Conservation (phyloP, 2,329 filamentous ascomycete species). For the Ploettnerulaceae sp. region DNA sequence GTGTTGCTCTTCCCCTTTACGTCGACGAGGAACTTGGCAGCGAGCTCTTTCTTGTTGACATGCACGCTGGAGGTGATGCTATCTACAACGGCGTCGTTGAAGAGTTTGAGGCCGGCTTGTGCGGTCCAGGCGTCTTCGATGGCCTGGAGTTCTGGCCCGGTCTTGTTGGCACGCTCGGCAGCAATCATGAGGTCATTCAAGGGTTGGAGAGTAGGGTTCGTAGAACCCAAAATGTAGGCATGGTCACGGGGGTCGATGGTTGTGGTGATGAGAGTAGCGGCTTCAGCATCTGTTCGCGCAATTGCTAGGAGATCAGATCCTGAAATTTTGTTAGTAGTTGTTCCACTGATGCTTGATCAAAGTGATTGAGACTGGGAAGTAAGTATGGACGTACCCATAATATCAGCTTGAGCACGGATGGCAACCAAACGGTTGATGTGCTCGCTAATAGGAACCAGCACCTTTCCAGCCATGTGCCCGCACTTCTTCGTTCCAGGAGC, state of each 20-base stretch:
- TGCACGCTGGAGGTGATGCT: slow-evolving; percentile 66
- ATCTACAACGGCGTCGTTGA: slow-evolving; percentile 83
- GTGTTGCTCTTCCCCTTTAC: slow-evolving; percentile 79
- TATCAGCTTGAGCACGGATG: slow-evolving; percentile 95
- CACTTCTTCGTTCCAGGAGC: slow-evolving; percentile 99
- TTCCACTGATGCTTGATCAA: background rate
- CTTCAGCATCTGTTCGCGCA: slow-evolving; percentile 94
- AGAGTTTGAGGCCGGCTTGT: slow-evolving; percentile 77
- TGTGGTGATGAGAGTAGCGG: slow-evolving; percentile 92
- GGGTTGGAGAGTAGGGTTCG: slow-evolving; percentile 78
- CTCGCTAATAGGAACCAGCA: slow-evolving; percentile 92
- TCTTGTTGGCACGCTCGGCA: slow-evolving; percentile 78
- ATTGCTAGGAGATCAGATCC: slow-evolving; percentile 82
- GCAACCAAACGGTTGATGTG: slow-evolving; percentile 97
- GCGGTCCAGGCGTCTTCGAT: slow-evolving; percentile 87
- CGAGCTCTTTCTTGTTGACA: slow-evolving; percentile 63
- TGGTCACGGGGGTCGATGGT: slow-evolving; percentile 96
- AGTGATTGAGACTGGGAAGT: background rate
- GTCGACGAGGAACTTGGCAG: slow-evolving; percentile 60
- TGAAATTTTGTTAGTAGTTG: slow-evolving; percentile 30
- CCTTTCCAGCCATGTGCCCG: slow-evolving; percentile 98
- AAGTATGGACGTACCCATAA: slow-evolving; percentile 75
- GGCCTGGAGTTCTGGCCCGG: slow-evolving; percentile 73
- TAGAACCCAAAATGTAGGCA: slow-evolving; percentile 83
- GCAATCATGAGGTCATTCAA: slow-evolving; percentile 87